A percentile compares a stretch with the other conserved stretches of the same genome.
Conservation (phyloP, 2,329 filamentous ascomycete species). For the Trichoderma sp. region DNA sequence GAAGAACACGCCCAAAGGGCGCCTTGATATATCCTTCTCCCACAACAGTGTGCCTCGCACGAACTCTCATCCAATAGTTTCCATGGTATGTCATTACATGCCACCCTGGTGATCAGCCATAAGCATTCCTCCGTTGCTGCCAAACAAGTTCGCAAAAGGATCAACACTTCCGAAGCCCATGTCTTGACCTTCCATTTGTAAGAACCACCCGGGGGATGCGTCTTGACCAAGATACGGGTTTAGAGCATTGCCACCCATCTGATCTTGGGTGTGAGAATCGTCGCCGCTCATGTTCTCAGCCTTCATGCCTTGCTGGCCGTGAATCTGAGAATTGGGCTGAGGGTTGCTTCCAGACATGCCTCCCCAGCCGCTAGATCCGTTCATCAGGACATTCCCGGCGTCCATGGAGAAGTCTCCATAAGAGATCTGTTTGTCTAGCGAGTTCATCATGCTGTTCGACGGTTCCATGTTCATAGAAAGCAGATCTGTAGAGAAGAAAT, state of each 20-base stretch:
- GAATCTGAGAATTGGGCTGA: constrained; percentile 28
- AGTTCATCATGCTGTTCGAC: constrained; percentile 55
- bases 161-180: constrained; percentile 45
- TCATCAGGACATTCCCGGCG: constrained; percentile 42
- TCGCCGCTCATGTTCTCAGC: constrained; percentile 33
- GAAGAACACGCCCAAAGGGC: not conserved
- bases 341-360: constrained; percentile 34
- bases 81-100: not conserved
- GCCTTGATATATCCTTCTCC: not conserved
- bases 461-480: constrained; percentile 53
- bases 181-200: constrained; percentile 69
- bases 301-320: constrained; percentile 29
- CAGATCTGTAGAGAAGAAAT: constrained; percentile 52
- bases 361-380: constrained; percentile 43
- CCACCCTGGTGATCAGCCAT: constrained; percentile 31
- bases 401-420: constrained; percentile 68
- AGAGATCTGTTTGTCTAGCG: constrained; percentile 73
- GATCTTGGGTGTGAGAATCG: constrained; percentile 27
- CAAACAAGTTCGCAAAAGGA: constrained; percentile 50
- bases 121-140: constrained; percentile 37
- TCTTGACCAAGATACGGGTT: constrained; percentile 38
- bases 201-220: constrained; percentile 75
- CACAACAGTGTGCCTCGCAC: not conserved
- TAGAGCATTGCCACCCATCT: constrained; percentile 24
- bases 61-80: not conserved